phyloP scores from a whole-genome alignment of 2,329 filamentous ascomycete species.

The Trichoderma guizhouense region DNA sequence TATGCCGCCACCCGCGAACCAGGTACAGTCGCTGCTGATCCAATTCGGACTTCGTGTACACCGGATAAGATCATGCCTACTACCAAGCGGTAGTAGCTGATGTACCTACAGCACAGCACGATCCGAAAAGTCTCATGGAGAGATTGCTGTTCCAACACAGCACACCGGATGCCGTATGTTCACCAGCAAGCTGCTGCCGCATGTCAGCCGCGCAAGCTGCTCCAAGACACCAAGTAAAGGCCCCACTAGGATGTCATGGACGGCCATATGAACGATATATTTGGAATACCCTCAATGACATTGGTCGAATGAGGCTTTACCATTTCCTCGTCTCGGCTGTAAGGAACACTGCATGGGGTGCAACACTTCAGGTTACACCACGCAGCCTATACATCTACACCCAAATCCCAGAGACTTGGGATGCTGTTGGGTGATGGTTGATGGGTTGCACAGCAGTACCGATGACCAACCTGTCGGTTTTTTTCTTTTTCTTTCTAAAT shows the following conservation, averaged over 20 bases:
- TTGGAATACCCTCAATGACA: not conserved
- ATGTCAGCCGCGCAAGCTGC: not conserved
- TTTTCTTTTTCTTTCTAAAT: not conserved
- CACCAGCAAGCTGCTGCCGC: not conserved
- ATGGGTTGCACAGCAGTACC: not conserved
- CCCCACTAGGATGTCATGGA: not conserved
- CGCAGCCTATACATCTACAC: not conserved
- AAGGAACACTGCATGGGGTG: not conserved
- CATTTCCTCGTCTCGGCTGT: not conserved
- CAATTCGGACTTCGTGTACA: not conserved
- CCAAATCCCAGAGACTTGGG: not conserved
- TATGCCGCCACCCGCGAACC: not conserved
- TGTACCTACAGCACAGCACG: not conserved
- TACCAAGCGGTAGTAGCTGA: not conserved
- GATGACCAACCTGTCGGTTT: constrained; percentile 5
- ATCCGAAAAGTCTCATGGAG: not conserved
- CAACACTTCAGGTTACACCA: not conserved
- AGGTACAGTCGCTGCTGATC: not conserved
- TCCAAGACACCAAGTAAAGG: not conserved
- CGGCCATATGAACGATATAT: not conserved
- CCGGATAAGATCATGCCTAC: not conserved
- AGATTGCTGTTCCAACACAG: not conserved
- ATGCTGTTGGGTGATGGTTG: not conserved
- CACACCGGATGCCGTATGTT: not conserved
- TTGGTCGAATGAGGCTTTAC: not conserved